Conservation (phyloP, 1,284 basidiomycete genomes). For the Irpex sp. region DNA sequence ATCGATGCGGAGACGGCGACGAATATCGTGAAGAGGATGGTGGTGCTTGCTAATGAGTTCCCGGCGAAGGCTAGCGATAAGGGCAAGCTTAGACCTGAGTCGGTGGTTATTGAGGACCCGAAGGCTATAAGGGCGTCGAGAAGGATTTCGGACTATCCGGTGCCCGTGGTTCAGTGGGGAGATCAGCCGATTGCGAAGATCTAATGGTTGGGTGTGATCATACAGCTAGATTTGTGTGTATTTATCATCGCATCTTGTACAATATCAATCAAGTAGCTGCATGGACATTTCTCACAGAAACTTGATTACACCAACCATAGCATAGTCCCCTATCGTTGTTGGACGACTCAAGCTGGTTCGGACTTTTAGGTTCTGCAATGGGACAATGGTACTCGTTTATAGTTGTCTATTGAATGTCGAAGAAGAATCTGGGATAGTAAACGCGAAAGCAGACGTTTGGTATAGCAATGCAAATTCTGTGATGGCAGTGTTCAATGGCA, state of each 20-base stretch:
- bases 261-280: no score
- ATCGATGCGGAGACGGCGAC: constrained; percentile 39
- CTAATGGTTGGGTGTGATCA: constrained; percentile 20
- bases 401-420: no score
- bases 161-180: constrained; percentile 62
- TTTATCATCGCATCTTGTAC: background rate
- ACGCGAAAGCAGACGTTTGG: no score
- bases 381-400: no score
- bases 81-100: constrained; percentile 45
- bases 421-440: no score
- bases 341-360: no score
- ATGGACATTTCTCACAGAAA: no score
- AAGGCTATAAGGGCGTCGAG: constrained; percentile 69
- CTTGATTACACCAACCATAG: no score
- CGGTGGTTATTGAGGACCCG: constrained; percentile 67
- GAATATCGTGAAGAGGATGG: constrained; percentile 49
- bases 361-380: no score
- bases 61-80: constrained; percentile 49
- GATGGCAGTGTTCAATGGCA: no score
- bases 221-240: background rate
- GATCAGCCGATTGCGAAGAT: constrained; percentile 56
- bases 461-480: no score
- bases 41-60: constrained; percentile 48
- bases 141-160: constrained; percentile 45
- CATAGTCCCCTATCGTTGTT: no score